Conservation (phyloP, 2,329 filamentous ascomycete species). For the Botrytis byssoidea region DNA sequence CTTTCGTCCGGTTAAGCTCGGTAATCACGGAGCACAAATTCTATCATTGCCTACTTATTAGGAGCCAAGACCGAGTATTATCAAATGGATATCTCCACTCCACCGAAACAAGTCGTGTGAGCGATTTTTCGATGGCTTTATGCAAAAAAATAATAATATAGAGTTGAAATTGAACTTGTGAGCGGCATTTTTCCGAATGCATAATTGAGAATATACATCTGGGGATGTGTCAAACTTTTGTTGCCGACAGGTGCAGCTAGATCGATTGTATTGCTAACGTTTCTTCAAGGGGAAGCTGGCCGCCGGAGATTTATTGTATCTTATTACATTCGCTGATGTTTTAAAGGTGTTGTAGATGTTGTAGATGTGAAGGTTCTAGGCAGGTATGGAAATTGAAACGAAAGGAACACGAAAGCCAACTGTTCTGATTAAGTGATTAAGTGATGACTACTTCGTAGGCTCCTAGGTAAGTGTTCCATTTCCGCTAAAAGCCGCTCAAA, state of each 20-base stretch:
- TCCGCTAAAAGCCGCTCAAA: constrained; percentile 5
- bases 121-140: neutral
- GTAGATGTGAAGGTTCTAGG: neutral
- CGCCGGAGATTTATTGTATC: neutral
- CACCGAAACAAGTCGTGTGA: constrained; percentile 7
- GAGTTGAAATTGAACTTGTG: neutral
- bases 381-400: neutral
- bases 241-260: neutral
- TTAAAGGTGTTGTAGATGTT: neutral
- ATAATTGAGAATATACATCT: neutral
- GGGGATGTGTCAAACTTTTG: neutral
- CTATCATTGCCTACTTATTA: neutral
- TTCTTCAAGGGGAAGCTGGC: neutral
- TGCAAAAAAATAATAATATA: neutral
- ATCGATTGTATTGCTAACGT: neutral
- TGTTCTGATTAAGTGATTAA: neutral
- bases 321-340: neutral
- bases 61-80: neutral
- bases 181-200: neutral
- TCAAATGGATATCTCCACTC: neutral
- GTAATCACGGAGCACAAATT: neutral
- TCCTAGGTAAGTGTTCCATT: neutral
- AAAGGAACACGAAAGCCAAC: neutral
- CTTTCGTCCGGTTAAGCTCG: constrained; percentile 6
- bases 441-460: neutral